Base-by-base conservation (phyloP, 1,139 yeast species). In the Ogataea hybrid region DNA sequence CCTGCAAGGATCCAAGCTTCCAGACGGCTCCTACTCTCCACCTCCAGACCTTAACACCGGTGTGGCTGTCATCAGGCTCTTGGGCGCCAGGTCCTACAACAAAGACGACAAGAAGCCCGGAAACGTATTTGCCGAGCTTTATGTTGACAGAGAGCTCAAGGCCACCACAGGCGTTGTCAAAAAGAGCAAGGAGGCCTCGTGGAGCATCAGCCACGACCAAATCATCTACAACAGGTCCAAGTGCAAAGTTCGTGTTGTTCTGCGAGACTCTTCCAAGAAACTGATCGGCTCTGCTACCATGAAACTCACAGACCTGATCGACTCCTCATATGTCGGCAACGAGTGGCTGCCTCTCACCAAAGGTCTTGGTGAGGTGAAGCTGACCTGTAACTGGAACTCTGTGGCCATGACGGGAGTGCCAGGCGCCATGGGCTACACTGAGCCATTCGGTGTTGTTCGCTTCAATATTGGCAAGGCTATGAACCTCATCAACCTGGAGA, bases 21-120 rank as follows among this genome's bases (percentile, higher is more conserved):
- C 87, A 3, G 96, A 88, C 64, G 97, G 97, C 42, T 84, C 94
- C 8, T 70, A 75, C 38, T 83, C 79, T 52, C 90, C 95, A 36
- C 89, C 95, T 35, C 96, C 96, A 39, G 96, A 89, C 53, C 78
- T 88, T 63, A 89, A 88, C 64, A 87, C 97, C 15, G 98, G 98
- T 72, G 83, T 92, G 56, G 80, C 84, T 21, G 76, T 82, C 57
- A 63, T 84, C 45, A 71, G 69, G 43, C 59, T 79, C 37, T 53
- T 61, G n/a, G 78, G 72, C 48, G 81, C 78, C 18, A 71, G 81
- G 63, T 69, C 73, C 11, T 60, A 57, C 45, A 62, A 69, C 64
- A 68, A 65, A 49, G 63, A 67, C 60, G 58, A 58, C 14, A 53
- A 59, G 11, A 61, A 61, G 31, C 59, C 62, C n/a, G 75, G 70